Percentiles rank a stretch among this genome's conserved stretches.
These are phyloP conservation scores for Sclerotinia spermophila DNA, from an alignment of 2,329 filamentous ascomycete genomes.

Conservation along the genomic window DNA sequence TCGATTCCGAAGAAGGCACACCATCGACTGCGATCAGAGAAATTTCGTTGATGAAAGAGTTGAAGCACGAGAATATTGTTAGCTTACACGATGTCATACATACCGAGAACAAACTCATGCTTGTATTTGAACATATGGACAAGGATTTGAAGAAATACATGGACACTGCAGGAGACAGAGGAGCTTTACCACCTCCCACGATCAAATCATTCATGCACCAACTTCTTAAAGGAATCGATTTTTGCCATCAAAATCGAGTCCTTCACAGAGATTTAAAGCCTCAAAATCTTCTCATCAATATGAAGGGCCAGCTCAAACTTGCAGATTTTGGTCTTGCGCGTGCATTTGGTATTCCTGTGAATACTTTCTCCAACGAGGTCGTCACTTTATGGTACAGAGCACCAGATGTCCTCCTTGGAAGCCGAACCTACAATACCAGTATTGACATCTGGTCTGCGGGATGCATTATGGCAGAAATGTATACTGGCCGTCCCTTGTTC, in stretches of 20 bases:
- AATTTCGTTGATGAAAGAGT: slow-evolving; percentile 98
- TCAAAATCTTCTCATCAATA: slow-evolving; percentile 94
- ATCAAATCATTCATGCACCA: slow-evolving; percentile 99
- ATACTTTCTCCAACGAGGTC: slow-evolving; percentile 97
- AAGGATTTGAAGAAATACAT: slow-evolving; percentile 98
- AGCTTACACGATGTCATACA: slow-evolving; percentile 98
- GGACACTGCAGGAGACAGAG: slow-evolving; percentile 87
- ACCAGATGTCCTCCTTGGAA: slow-evolving; percentile 90
- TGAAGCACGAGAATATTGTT: slow-evolving; percentile 98
- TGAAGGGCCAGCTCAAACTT: slow-evolving; percentile 83
- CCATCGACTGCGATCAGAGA: slow-evolving; percentile 96
- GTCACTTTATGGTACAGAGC: slow-evolving; percentile 98
- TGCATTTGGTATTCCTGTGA: slow-evolving; percentile 94
- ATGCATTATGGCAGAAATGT: slow-evolving; percentile 99
- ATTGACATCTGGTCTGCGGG: slow-evolving; percentile 99
- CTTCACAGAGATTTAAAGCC: slow-evolving; percentile 94
- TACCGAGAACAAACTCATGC: slow-evolving; percentile 99
- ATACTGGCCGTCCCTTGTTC: slow-evolving; percentile 90
- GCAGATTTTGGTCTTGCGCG: slow-evolving; percentile 92
- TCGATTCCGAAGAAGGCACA: slow-evolving; percentile 97
- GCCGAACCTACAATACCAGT: slow-evolving; percentile 96
- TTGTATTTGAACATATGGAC: slow-evolving; percentile 99
- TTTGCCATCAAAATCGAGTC: slow-evolving; percentile 96
- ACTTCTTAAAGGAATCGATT: slow-evolving; percentile 89
- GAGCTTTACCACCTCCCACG: slow-evolving; percentile 79